Evolutionary conservation across 805 yeast species (phyloP).

Genomic region (Monosporozyma unispora): DNA sequence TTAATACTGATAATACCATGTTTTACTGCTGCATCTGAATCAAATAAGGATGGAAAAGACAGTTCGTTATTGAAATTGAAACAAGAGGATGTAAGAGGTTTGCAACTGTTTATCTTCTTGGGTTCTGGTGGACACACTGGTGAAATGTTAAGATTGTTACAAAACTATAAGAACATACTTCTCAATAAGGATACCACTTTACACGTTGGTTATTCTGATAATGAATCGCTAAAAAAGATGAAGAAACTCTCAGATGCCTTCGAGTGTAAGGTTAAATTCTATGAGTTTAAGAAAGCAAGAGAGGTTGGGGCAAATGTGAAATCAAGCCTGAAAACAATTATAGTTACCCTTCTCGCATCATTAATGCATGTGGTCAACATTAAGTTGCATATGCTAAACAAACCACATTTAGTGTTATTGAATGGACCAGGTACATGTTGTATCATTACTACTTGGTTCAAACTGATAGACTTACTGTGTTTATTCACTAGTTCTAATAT

Average conservation of each 20-base stretch:
- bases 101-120: slow-evolving; percentile 48
- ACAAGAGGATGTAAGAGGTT: slow-evolving; percentile 3
- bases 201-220: slow-evolving; percentile 27
- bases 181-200: slow-evolving; percentile 40
- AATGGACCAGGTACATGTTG: slow-evolving; percentile 35
- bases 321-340: slow-evolving; percentile 28
- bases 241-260: slow-evolving; percentile 14
- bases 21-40: slow-evolving; percentile 2
- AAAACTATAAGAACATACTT: slow-evolving; percentile 33
- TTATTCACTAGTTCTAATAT: slow-evolving; percentile 51
- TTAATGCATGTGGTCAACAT: slow-evolving; percentile 12
- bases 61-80: neutral
- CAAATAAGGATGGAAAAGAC: neutral
- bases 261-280: slow-evolving; percentile 12
- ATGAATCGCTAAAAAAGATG: slow-evolving; percentile 33
- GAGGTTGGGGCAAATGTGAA: slow-evolving; percentile 33
- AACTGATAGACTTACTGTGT: slow-evolving; percentile 16
- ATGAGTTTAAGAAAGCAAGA: slow-evolving; percentile 27
- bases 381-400: slow-evolving; percentile 12
- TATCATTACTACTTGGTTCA: slow-evolving; percentile 23
- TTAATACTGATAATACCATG: slow-evolving; percentile 16
- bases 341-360: slow-evolving; percentile 26
- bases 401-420: slow-evolving; percentile 28
- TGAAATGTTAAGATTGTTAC: slow-evolving; percentile 73
- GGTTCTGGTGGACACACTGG: slow-evolving; percentile 98